These are phyloP conservation scores for Lachnellula hyalina DNA, from an alignment of 2,329 filamentous ascomycete species.

Conservation along the genomic window DNA sequence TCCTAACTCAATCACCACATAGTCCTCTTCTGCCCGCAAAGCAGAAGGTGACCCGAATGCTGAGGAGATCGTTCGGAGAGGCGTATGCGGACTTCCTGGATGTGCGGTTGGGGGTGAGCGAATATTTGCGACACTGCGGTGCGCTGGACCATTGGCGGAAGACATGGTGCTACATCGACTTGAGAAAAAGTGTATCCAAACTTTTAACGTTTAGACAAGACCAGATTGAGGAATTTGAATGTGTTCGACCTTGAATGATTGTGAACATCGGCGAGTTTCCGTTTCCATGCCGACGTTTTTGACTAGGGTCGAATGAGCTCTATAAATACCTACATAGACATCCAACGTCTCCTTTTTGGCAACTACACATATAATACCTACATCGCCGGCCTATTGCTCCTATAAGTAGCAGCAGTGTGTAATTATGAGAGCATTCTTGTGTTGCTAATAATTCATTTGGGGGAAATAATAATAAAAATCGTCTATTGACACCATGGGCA, in stretches of 20 bases:
- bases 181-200: background rate
- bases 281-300: constrained; percentile 1
- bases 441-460: background rate
- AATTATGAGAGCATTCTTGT: background rate
- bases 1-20: constrained; percentile 77
- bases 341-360: background rate
- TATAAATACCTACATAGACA: background rate
- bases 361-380: constrained; percentile 1
- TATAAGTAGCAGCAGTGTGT: constrained; percentile 2
- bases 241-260: background rate
- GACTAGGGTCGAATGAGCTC: background rate
- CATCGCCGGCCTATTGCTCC: background rate
- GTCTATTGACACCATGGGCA: constrained; percentile 47
- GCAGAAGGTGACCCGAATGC: constrained; percentile 55
- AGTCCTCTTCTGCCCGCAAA: constrained; percentile 73
- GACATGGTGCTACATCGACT: constrained; percentile 25
- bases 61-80: constrained; percentile 45
- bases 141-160: constrained; percentile 39
- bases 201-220: background rate
- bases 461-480: background rate
- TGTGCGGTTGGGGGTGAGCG: constrained; percentile 30
- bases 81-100: constrained; percentile 54
- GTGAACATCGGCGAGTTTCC: background rate
- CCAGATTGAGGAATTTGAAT: too few species aligned
- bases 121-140: constrained; percentile 55